Evolutionary conservation across 2,329 filamentous ascomycete genomes (phyloP).

Genomic region (Falciphora oryzae): DNA sequence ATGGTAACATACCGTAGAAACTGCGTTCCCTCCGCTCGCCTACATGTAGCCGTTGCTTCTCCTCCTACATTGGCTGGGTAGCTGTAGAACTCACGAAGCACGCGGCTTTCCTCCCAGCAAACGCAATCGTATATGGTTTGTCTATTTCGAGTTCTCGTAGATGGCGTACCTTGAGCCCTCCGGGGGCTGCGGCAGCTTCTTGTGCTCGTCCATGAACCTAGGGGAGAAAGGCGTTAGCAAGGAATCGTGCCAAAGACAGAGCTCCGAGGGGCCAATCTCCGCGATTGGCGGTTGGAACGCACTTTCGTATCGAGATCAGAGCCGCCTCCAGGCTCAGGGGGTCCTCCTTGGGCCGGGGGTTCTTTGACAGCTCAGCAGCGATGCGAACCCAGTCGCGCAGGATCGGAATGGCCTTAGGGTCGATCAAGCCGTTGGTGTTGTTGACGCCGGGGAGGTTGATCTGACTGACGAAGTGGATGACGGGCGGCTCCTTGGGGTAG

Average conservation of each 20-base stretch:
- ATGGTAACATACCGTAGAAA: background rate
- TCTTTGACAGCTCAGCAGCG: slow-evolving; percentile 67
- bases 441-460: slow-evolving; percentile 97
- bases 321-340: slow-evolving; percentile 29
- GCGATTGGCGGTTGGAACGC: slow-evolving; percentile 10
- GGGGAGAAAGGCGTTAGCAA: slow-evolving; percentile 10
- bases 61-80: background rate
- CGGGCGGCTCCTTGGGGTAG: slow-evolving; percentile 85
- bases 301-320: slow-evolving; percentile 29
- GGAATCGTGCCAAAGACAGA: background rate
- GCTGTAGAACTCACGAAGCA: background rate
- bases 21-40: background rate
- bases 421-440: slow-evolving; percentile 72
- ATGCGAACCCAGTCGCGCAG: slow-evolving; percentile 87
- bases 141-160: slow-evolving; percentile 22
- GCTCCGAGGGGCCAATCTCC: background rate
- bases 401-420: slow-evolving; percentile 76
- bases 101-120: background rate
- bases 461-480: slow-evolving; percentile 87
- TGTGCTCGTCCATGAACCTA: slow-evolving; percentile 94
- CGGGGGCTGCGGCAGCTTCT: slow-evolving; percentile 90
- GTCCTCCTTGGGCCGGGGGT: slow-evolving; percentile 26
- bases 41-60: too few relatives aligned
- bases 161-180: slow-evolving; percentile 60
- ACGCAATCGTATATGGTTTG: background rate